These are phyloP conservation scores for Monosiga brevicollis DNA, from an alignment of 78 protist species.

Conservation along the genomic window DNA sequence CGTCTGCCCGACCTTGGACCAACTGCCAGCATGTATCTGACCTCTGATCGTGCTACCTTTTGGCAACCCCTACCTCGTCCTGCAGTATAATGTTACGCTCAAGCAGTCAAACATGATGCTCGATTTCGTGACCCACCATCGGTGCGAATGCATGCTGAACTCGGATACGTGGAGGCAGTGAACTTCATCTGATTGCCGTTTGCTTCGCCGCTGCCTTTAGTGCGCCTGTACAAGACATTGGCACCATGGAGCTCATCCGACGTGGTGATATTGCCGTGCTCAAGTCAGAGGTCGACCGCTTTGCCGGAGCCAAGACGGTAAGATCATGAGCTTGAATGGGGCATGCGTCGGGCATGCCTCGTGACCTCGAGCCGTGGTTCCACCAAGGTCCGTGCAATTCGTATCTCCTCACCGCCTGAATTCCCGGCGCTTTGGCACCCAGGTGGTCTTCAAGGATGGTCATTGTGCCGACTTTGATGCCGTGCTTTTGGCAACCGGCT, in stretches of 20 bases:
- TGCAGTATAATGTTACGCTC: background rate
- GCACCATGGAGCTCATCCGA: background rate
- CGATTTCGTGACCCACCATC: background rate
- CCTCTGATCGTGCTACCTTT: too few relatives aligned
- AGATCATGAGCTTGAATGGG: too few relatives aligned
- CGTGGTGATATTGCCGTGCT: background rate
- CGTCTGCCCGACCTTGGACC: too few relatives aligned
- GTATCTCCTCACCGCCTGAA: background rate
- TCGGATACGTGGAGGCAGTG: too few relatives aligned
- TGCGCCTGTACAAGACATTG: background rate
- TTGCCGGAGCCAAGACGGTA: background rate
- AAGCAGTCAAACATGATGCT: background rate
- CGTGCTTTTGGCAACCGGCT: background rate
- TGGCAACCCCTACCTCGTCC: too few relatives aligned
- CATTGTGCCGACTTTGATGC: background rate
- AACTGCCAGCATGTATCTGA: too few relatives aligned
- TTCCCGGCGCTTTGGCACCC: background rate
- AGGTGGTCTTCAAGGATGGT: background rate
- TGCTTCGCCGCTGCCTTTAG: background rate
- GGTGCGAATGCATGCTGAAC: too few relatives aligned
- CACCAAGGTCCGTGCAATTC: background rate
- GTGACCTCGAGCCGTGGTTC: background rate
- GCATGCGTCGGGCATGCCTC: too few relatives aligned
- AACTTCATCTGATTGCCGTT: too few relatives aligned
- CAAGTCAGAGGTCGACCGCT: background rate